Conservation (phyloP, 1,284 basidiomycete species). For the Leccinum variabile region DNA sequence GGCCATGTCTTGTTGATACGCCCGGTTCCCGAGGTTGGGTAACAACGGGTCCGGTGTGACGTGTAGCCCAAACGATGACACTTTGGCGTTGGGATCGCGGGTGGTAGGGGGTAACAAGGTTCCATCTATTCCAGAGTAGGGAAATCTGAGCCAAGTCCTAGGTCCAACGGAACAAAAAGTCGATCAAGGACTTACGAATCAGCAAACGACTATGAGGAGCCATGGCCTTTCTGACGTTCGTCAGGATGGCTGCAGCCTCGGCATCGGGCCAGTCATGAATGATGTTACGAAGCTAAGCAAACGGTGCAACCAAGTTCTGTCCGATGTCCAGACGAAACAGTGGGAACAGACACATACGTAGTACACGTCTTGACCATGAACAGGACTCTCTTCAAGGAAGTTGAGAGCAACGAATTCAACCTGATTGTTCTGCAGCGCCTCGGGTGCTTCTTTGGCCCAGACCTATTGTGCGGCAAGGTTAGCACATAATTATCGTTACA, state of each 20-base stretch:
- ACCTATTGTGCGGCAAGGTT: constrained; percentile 22
- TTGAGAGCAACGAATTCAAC: constrained; percentile 44
- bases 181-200: constrained; percentile 23
- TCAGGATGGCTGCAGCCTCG: constrained; percentile 24
- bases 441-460: constrained; percentile 38
- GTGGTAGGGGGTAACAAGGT: constrained; percentile 16
- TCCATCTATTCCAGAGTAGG: constrained; percentile 19
- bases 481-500: background rate
- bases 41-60: constrained; percentile 30
- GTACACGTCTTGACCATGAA: constrained; percentile 43
- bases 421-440: constrained; percentile 35
- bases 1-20: constrained; percentile 32
- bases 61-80: constrained; percentile 11
- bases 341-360: constrained; percentile 35
- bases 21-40: constrained; percentile 32
- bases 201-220: constrained; percentile 27
- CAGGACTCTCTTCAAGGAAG: constrained; percentile 44
- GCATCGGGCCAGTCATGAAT: constrained; percentile 31
- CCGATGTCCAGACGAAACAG: background rate
- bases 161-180: background rate
- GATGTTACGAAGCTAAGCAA: constrained; percentile 28
- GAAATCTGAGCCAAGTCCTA: background rate
- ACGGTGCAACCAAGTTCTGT: background rate
- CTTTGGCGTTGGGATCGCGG: constrained; percentile 4
- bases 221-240: constrained; percentile 25